Base-by-base conservation (phyloP, 164 flowering plant genomes). In the Santalum album region DNA sequence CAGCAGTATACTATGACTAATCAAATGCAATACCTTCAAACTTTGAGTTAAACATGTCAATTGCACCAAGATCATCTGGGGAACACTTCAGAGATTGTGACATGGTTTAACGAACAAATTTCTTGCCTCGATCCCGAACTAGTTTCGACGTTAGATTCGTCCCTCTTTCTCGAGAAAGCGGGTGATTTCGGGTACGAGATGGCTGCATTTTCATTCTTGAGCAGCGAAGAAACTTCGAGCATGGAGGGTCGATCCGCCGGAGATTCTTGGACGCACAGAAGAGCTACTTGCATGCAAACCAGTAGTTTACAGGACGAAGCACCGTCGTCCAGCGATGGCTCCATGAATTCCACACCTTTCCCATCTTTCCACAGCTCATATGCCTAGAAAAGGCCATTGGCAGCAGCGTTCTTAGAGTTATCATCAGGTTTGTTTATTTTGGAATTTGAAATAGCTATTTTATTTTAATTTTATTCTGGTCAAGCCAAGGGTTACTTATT, bases 271-370 rank as follows among this genome's bases (percentile, higher is more conserved):
- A 73, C 73, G 20, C 74, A 67, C 6, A 73, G 23, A 7, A 73
- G 53, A 14, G 74, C 77, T 15, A 73, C 42, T 24, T 67, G 69
- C 67, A 73, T 42, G 49, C 72, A 70, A 56, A 57, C 67, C 35
- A 39, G 15, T 11, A 69, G 58, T 40, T 69, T 69, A 50, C 64
- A 61, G 12, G 54, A 17, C 1, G 68, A 66, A 34, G 20, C 3
- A 17, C 64, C 0, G 55, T 67, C 72, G 42, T 64, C 61, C 53
- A 71, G 42, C 20, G 58, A 36, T 25, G 66, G 61, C 36, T 71
- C 72, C 32, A 67, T 25, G 7, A 71, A 60, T 24, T 63, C 64
- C 66, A 57, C 43, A 36, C 58, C 65, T 54, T 22, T 20, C 6
- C 66, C 66, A 4, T 60, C 62, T 23, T 49, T 64, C 71, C 71